These are phyloP conservation scores for Ramichloridium luteum DNA, from an alignment of 2,329 filamentous ascomycete genomes.

Conservation along the genomic window DNA sequence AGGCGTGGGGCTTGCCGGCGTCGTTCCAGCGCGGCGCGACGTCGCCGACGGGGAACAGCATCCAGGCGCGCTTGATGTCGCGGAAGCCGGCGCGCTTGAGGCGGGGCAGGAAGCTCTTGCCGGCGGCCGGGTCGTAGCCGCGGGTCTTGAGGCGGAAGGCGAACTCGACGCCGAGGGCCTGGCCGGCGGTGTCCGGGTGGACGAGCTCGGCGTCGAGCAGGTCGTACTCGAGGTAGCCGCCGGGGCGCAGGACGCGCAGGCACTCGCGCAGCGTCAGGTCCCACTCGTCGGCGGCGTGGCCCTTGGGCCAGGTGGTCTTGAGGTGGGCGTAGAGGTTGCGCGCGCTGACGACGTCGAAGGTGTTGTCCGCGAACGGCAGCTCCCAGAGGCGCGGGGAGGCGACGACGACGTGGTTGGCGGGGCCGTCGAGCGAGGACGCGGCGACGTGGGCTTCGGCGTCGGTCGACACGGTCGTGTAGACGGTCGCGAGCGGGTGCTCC, in stretches of 20 bases:
- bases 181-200: conserved; percentile 65
- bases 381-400: conserved; percentile 64
- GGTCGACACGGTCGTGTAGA: conserved; percentile 59
- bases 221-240: conserved; percentile 83
- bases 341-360: conserved; percentile 87
- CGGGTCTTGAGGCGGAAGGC: conserved; percentile 78
- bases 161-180: conserved; percentile 82
- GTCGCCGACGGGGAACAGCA: conserved; percentile 66
- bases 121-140: conserved; percentile 78
- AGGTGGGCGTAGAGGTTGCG: conserved; percentile 76
- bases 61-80: conserved; percentile 74
- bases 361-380: conserved; percentile 71
- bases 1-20: conserved; percentile 21
- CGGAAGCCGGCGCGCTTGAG: conserved; percentile 64
- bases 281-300: conserved; percentile 58
- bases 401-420: conserved; percentile 75
- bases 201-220: conserved; percentile 84
- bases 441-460: conserved; percentile 28
- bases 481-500: conserved; percentile 70
- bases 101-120: conserved; percentile 65
- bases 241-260: conserved; percentile 81
- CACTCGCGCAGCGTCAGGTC: conserved; percentile 75
- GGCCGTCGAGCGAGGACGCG: conserved; percentile 67
- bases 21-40: conserved; percentile 29
- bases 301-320: conserved; percentile 50